Evolutionary conservation across 2,329 filamentous ascomycete species (phyloP).

Genomic region (Diplodia mutila): DNA sequence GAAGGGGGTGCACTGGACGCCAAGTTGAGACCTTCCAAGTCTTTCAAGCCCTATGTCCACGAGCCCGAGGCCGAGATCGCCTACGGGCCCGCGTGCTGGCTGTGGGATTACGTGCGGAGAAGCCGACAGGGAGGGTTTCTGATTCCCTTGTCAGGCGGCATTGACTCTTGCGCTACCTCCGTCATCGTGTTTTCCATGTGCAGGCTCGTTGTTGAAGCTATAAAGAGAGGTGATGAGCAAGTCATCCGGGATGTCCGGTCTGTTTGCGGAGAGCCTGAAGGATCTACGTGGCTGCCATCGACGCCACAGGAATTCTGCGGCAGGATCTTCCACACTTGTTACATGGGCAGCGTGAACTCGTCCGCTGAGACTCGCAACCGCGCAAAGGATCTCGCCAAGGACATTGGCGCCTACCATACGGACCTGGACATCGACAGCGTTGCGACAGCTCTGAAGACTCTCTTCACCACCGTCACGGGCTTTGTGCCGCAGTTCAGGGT

Average conservation of each 20-base stretch:
- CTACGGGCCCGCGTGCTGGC: slow-evolving; percentile 65
- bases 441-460: slow-evolving; percentile 61
- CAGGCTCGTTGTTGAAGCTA: slow-evolving; percentile 58
- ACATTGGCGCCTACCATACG: slow-evolving; percentile 72
- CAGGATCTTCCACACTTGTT: slow-evolving; percentile 63
- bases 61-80: slow-evolving; percentile 67
- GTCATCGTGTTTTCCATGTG: slow-evolving; percentile 58
- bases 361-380: slow-evolving; percentile 68
- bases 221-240: slow-evolving; percentile 55
- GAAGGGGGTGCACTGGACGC: slow-evolving; percentile 50
- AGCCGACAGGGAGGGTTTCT: slow-evolving; percentile 59
- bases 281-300: slow-evolving; percentile 55
- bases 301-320: slow-evolving; percentile 64
- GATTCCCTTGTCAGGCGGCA: slow-evolving; percentile 62
- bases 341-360: slow-evolving; percentile 72
- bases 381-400: slow-evolving; percentile 62
- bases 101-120: slow-evolving; percentile 66
- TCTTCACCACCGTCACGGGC: slow-evolving; percentile 62
- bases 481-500: slow-evolving; percentile 67
- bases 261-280: slow-evolving; percentile 55
- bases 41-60: slow-evolving; percentile 58
- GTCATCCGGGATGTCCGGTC: slow-evolving; percentile 59
- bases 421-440: slow-evolving; percentile 75
- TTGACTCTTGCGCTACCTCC: slow-evolving; percentile 63
- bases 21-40: slow-evolving; percentile 49